Conservation (phyloP, 1,139 yeast species). For the Arxiozyma slooffiae region DNA sequence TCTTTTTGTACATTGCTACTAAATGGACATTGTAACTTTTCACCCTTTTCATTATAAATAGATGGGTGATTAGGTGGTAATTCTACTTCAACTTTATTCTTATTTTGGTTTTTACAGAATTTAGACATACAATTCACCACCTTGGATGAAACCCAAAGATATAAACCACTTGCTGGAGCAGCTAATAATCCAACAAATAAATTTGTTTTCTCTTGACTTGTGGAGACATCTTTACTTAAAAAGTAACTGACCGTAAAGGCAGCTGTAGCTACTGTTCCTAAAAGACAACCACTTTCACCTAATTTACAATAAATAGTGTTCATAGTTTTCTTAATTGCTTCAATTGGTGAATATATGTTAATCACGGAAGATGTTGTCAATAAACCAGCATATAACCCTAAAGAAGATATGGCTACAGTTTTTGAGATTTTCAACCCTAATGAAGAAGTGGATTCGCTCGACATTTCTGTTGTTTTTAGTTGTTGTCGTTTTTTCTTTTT, state of each 20-base stretch:
- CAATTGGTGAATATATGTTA: constrained; percentile 27
- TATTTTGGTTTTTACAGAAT: constrained; percentile 3
- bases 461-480: background rate
- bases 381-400: constrained; percentile 91
- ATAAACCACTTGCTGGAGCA: constrained; percentile 14
- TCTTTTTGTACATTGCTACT: background rate
- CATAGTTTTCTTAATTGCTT: constrained; percentile 21
- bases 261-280: constrained; percentile 25
- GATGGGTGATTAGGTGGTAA: constrained; percentile 8
- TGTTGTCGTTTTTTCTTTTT: background rate
- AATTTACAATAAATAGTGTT: constrained; percentile 18
- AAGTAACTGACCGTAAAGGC: constrained; percentile 29
- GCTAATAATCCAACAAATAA: constrained; percentile 12
- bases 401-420: constrained; percentile 65
- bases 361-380: constrained; percentile 72
- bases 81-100: constrained; percentile 1
- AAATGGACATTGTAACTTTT: constrained; percentile 6
- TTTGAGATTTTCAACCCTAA: constrained; percentile 11
- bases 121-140: background rate
- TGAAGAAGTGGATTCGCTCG: background rate
- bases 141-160: constrained; percentile 8
- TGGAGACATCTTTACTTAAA: constrained; percentile 13
- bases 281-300: constrained; percentile 18
- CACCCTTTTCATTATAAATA: constrained; percentile 4
- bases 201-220: constrained; percentile 12